Evolutionary conservation across 345 rosid genomes (phyloP).

Genomic region (Atalantia buxifolia): DNA sequence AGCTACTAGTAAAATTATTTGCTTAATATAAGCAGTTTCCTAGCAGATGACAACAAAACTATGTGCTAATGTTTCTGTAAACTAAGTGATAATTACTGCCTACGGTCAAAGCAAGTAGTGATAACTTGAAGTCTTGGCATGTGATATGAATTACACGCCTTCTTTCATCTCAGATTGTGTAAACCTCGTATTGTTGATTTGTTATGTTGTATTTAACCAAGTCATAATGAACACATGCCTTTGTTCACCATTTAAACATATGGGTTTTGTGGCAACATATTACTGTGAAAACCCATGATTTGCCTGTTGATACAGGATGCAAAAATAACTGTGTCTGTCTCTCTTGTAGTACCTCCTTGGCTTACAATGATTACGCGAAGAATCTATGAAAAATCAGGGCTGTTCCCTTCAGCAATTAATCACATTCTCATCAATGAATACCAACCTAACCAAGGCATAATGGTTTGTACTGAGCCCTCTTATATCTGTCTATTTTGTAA

Average conservation of each 20-base stretch:
- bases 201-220: neutral
- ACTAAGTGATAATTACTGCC: neutral
- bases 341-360: conserved; percentile 9
- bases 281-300: conserved; percentile 35
- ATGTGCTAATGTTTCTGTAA: neutral
- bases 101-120: neutral
- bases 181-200: no score
- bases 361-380: conserved; percentile 15
- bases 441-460: conserved; percentile 82
- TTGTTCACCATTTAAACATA: neutral
- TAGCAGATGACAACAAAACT: neutral
- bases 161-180: no score
- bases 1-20: neutral
- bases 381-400: conserved; percentile 58
- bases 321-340: conserved; percentile 35
- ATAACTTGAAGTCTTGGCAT: neutral
- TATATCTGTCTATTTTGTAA: neutral
- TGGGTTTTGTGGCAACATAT: neutral
- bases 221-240: neutral
- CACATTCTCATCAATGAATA: conserved; percentile 93
- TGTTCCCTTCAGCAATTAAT: conserved; percentile 71
- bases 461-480: conserved; percentile 41
- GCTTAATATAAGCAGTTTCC: neutral
- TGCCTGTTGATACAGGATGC: conserved; percentile 32
- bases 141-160: neutral